Conservation (phyloP, 2,329 filamentous ascomycete genomes). For the Colletotrichum truncatum region DNA sequence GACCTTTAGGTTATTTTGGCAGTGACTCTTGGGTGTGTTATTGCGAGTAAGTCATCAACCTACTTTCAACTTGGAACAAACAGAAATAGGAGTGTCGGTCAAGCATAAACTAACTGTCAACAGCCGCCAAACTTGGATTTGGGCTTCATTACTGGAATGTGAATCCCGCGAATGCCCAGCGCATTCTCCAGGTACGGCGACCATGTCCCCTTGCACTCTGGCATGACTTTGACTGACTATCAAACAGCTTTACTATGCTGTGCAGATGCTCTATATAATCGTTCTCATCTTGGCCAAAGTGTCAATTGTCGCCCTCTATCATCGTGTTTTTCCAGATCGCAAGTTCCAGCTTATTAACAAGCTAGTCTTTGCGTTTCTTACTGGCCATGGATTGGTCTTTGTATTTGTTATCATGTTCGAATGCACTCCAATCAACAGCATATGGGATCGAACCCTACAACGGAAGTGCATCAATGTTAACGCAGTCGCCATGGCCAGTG, state of each 20-base stretch:
- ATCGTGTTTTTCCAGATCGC: slow-evolving; percentile 31
- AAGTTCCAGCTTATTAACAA: slow-evolving; percentile 31
- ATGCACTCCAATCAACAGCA: slow-evolving; percentile 27
- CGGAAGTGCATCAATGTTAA: slow-evolving; percentile 23
- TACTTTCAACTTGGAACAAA: too few species aligned
- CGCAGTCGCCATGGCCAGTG: slow-evolving; percentile 20
- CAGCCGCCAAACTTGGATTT: slow-evolving; percentile 27
- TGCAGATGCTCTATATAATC: slow-evolving; percentile 35
- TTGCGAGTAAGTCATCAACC: background rate
- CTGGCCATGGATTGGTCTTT: slow-evolving; percentile 32
- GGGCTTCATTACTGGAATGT: slow-evolving; percentile 37
- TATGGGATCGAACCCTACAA: slow-evolving; percentile 28
- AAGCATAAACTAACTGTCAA: background rate
- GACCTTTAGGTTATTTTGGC: background rate
- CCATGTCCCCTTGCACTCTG: background rate
- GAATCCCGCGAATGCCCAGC: slow-evolving; percentile 18
- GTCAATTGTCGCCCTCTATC: slow-evolving; percentile 35
- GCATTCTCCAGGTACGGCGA: slow-evolving; percentile 19
- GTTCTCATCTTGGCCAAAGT: slow-evolving; percentile 35
- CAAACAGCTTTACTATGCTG: slow-evolving; percentile 27
- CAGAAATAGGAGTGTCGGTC: too few species aligned
- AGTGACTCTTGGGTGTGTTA: background rate
- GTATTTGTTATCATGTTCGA: slow-evolving; percentile 34
- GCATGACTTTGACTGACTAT: background rate
- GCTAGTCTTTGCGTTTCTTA: slow-evolving; percentile 18